Conservation (phyloP, 805 yeast species). For the Trichomonascus vanleenenianus region DNA sequence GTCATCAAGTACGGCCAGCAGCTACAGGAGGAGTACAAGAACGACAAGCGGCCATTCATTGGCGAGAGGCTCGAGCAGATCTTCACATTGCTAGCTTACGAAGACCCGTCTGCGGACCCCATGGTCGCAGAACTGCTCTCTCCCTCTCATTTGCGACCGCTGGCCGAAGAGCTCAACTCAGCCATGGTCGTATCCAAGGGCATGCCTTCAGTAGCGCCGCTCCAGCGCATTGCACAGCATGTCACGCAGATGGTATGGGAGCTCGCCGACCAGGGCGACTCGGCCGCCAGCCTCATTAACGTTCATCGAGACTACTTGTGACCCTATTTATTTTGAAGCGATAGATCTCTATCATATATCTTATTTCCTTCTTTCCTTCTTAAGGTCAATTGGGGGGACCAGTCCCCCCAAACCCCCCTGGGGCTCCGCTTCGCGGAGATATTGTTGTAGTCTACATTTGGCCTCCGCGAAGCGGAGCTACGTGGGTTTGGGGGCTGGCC, state of each 20-base stretch:
- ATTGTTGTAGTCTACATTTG: too few species aligned
- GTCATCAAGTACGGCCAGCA: conserved; percentile 36
- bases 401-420: too few species aligned
- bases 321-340: neutral
- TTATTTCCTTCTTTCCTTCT: too few species aligned
- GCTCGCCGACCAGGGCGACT: conserved; percentile 21
- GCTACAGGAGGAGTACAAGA: conserved; percentile 28
- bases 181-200: conserved; percentile 37
- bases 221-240: conserved; percentile 39
- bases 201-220: conserved; percentile 36
- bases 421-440: too few species aligned
- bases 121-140: conserved; percentile 32
- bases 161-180: conserved; percentile 38
- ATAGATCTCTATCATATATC: conserved; percentile 1
- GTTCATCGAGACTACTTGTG: conserved; percentile 39
- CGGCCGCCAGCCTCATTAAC: conserved; percentile 34
- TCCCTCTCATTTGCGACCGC: conserved; percentile 30
- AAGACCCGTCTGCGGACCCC: conserved; percentile 35
- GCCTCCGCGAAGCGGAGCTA: too few species aligned
- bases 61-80: conserved; percentile 37
- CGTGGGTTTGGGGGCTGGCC: too few species aligned
- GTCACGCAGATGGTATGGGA: conserved; percentile 32
- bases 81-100: conserved; percentile 46
- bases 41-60: conserved; percentile 26
- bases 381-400: too few species aligned